Conservation (phyloP, 441 rosid species). For the Gossypium lobatum region DNA sequence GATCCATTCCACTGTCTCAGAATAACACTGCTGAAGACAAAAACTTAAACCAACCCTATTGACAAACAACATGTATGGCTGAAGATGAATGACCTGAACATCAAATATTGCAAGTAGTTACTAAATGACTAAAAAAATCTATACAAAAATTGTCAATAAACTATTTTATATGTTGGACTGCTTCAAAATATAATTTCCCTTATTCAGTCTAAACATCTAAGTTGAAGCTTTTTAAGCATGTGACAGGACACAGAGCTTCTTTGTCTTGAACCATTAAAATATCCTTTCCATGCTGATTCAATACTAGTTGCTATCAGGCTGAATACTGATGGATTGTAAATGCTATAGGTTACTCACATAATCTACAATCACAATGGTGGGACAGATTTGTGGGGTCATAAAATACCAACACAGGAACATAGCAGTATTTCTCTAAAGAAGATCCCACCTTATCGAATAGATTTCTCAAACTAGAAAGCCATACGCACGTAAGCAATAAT, state of each 20-base stretch:
- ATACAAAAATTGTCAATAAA: constrained; percentile 8
- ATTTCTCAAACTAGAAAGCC: neutral
- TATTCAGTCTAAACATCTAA: neutral
- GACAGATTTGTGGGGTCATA: neutral
- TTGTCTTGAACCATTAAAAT: constrained; percentile 6
- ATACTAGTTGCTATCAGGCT: neutral
- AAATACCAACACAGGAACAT: neutral
- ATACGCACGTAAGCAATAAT: neutral
- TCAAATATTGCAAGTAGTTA: constrained; percentile 19
- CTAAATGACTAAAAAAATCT: constrained; percentile 6
- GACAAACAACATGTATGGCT: constrained; percentile 79
- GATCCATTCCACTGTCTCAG: constrained; percentile 77
- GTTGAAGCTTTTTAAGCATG: constrained; percentile 1
- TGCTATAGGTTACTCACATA: neutral
- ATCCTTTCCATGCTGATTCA: constrained; percentile 1
- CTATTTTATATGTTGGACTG: neutral
- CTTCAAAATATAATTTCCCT: constrained; percentile 1
- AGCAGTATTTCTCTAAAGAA: constrained; percentile 2
- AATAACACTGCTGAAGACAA: constrained; percentile 87
- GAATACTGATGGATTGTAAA: neutral
- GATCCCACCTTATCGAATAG: neutral
- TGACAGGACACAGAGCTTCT: neutral
- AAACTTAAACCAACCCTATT: constrained; percentile 75
- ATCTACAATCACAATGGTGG: neutral
- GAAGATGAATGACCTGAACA: constrained; percentile 89